A percentile compares a stretch with the other conserved stretches of the same genome.
Conservation (phyloP, 2,329 filamentous ascomycete genomes). For the Aureobasidium sp. region DNA sequence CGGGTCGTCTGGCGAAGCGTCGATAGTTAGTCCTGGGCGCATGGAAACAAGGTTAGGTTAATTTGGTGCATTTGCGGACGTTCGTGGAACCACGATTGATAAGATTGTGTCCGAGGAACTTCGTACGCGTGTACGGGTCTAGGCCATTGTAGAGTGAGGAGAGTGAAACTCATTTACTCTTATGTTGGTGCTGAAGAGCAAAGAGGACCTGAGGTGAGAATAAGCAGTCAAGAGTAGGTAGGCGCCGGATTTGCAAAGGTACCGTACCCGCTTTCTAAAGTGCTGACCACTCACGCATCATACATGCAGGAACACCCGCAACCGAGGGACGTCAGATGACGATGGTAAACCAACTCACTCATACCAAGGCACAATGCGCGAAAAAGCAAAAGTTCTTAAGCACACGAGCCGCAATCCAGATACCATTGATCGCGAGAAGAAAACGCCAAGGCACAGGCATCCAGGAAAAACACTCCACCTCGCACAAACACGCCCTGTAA, state of each 20-base stretch:
- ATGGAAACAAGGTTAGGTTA: constrained; percentile 1
- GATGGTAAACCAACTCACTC: not conserved
- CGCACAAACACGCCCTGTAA: not conserved
- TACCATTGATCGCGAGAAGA: not conserved
- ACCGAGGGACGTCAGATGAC: not conserved
- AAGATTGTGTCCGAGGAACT: not conserved
- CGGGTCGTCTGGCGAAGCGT: too few relatives aligned
- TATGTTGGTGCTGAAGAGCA: not conserved
- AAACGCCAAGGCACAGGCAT: not conserved
- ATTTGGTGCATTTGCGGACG: not conserved
- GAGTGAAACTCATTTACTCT: not conserved
- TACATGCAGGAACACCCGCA: constrained; percentile 1
- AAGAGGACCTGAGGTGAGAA: not conserved
- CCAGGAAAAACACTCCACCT: not conserved
- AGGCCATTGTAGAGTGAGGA: not conserved
- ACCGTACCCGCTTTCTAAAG: not conserved
- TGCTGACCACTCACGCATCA: not conserved
- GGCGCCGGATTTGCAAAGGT: not conserved
- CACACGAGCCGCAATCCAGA: not conserved
- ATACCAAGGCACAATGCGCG: not conserved
- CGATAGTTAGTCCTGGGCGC: too few relatives aligned
- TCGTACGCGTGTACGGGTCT: not conserved
- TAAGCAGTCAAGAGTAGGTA: not conserved
- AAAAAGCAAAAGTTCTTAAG: not conserved
- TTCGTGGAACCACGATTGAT: not conserved